Percentiles rank a stretch among this genome's conserved stretches.
Evolutionary conservation across 139 green algal species (phyloP).

Genomic region (Mychonastes homosphaera): DNA sequence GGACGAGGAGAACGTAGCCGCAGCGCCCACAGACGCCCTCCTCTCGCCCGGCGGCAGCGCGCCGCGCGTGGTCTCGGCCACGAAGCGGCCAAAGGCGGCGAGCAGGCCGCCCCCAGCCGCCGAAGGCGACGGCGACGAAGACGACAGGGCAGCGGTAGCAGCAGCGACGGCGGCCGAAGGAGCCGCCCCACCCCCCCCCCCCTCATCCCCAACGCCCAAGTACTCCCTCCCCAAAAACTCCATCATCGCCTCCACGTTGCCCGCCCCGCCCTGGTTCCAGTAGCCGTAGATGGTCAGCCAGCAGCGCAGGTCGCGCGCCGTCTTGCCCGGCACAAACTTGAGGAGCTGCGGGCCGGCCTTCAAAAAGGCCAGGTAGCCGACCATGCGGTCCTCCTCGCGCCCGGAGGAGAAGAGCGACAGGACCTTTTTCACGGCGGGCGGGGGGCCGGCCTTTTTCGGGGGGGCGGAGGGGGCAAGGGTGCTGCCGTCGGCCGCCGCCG

Average conservation of each 20-base stretch:
- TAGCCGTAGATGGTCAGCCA: conserved; percentile 94
- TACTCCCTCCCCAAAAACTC: too few species aligned
- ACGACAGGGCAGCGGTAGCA: too few species aligned
- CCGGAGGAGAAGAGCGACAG: conserved; percentile 74
- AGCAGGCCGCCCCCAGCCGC: too few species aligned
- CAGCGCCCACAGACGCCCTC: not conserved
- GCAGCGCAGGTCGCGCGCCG: conserved; percentile 71
- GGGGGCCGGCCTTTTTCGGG: conserved; percentile 72
- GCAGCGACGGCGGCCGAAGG: too few species aligned
- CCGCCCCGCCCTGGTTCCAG: conserved; percentile 79
- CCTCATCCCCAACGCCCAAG: conserved; percentile 5
- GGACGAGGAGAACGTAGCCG: conserved; percentile 4
- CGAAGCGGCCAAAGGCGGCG: too few species aligned
- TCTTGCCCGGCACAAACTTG: conserved; percentile 72
- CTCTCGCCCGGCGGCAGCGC: too few species aligned
- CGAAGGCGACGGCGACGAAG: too few species aligned
- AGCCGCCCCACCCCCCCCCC: too few species aligned
- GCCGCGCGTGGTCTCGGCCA: too few species aligned
- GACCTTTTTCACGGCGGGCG: conserved; percentile 86
- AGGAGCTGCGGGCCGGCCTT: conserved; percentile 90
- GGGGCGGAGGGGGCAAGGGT: conserved; percentile 3
- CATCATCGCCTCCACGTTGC: conserved; percentile 24
- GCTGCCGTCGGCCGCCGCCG: not conserved
- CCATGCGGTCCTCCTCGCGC: conserved; percentile 93
- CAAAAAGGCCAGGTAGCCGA: conserved; percentile 68